Conservation (phyloP, 2,329 filamentous ascomycete species). For the Xylariaceae sp. region DNA sequence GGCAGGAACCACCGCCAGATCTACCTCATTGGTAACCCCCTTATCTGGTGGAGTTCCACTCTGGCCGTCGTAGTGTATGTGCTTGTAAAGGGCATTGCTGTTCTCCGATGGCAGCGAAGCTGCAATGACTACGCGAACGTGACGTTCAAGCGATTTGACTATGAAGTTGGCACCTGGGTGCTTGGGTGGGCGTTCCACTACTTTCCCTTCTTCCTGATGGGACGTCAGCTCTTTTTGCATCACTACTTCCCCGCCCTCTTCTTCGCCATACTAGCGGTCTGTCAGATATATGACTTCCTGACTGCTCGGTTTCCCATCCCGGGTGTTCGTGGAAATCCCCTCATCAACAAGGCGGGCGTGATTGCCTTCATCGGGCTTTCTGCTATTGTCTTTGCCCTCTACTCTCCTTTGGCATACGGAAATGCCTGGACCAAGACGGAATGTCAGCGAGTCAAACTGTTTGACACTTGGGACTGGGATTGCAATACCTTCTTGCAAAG, state of each 20-base stretch:
- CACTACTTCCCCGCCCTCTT: constrained; percentile 98
- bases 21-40: constrained; percentile 89
- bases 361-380: constrained; percentile 69
- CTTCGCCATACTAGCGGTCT: constrained; percentile 85
- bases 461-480: constrained; percentile 93
- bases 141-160: constrained; percentile 94
- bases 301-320: constrained; percentile 66
- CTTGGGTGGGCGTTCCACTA: constrained; percentile 97
- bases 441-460: constrained; percentile 81
- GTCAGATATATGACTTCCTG: constrained; percentile 82
- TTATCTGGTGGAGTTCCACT: constrained; percentile 91
- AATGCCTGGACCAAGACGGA: constrained; percentile 88
- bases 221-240: constrained; percentile 94
- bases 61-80: constrained; percentile 70
- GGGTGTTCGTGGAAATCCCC: constrained; percentile 62
- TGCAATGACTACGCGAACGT: constrained; percentile 77
- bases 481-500: constrained; percentile 87
- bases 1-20: constrained; percentile 89
- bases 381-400: constrained; percentile 74
- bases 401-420: constrained; percentile 84
- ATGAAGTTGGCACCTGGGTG: constrained; percentile 85
- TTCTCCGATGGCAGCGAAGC: constrained; percentile 91
- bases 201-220: constrained; percentile 98
- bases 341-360: constrained; percentile 69
- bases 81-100: constrained; percentile 78